A percentile compares a stretch with the other conserved stretches of the same genome.
Evolutionary conservation across 805 yeast genomes (phyloP).

Genomic region (Wickerhamiella vanderwaltii): DNA sequence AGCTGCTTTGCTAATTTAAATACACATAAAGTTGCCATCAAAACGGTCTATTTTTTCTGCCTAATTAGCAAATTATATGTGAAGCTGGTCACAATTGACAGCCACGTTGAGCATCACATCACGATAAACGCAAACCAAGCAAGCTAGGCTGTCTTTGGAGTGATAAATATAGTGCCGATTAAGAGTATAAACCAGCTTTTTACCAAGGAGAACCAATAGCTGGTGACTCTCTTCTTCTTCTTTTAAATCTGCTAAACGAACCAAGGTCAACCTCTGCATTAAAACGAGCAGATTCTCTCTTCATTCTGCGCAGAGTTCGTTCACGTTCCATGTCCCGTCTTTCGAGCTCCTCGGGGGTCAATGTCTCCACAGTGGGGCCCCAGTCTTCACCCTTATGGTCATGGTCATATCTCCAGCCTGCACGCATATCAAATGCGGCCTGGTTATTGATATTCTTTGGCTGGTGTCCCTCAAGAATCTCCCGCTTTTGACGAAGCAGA

Average conservation of each 20-base stretch:
- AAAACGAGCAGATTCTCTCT: conserved; percentile 77
- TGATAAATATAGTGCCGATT: too few relatives aligned
- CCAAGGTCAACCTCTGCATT: conserved; percentile 40
- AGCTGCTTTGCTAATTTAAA: too few relatives aligned
- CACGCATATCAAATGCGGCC: conserved; percentile 48
- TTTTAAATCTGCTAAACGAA: conserved; percentile 24
- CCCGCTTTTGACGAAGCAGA: conserved; percentile 62
- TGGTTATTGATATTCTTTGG: conserved; percentile 42
- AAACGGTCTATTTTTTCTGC: too few relatives aligned
- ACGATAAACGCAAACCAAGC: too few relatives aligned
- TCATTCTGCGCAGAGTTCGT: conserved; percentile 77
- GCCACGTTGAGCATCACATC: too few relatives aligned
- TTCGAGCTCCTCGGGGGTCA: conserved; percentile 88
- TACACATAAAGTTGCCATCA: too few relatives aligned
- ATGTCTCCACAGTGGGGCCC: conserved; percentile 77
- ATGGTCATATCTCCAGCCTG: conserved; percentile 60
- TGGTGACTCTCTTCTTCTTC: conserved; percentile 21
- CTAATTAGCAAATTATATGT: too few relatives aligned
- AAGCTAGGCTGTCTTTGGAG: too few relatives aligned
- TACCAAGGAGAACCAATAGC: conserved; percentile 14
- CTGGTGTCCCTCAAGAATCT: conserved; percentile 58
- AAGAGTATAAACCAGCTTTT: too few relatives aligned
- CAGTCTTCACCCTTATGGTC: conserved; percentile 70
- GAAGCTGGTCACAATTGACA: too few relatives aligned
- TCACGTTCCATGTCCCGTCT: conserved; percentile 91